A percentile compares a stretch with the other conserved stretches of the same genome.
Evolutionary conservation across 1,284 basidiomycete genomes (phyloP).

Genomic region (Pascua sp.): DNA sequence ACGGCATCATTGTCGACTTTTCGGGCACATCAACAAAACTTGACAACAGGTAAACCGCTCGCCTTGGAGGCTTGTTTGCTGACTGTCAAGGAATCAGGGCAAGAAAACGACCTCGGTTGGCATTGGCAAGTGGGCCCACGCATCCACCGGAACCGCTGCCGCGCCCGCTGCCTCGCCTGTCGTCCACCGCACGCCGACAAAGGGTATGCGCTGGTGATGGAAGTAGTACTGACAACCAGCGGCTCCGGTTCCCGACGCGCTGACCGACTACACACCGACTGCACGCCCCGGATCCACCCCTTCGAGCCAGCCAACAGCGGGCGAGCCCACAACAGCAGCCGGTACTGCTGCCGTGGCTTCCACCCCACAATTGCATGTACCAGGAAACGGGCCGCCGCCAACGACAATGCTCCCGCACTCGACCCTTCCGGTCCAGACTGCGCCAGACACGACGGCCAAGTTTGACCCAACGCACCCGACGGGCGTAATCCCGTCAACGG

Average conservation of each 20-base stretch:
- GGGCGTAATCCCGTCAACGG: constrained; percentile 57
- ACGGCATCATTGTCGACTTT: constrained; percentile 29
- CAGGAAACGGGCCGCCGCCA: constrained; percentile 19
- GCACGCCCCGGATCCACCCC: constrained; percentile 58
- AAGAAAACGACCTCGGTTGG: constrained; percentile 39
- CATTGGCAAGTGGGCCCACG: constrained; percentile 47
- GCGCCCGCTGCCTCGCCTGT: constrained; percentile 22
- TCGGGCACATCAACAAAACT: constrained; percentile 1
- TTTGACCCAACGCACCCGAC: constrained; percentile 63
- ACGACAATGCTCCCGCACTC: constrained; percentile 31
- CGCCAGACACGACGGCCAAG: constrained; percentile 24
- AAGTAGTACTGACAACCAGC: constrained; percentile 16
- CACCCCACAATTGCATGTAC: neutral
- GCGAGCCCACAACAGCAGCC: constrained; percentile 10
- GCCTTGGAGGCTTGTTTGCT: neutral
- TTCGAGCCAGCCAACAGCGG: neutral
- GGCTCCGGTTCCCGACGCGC: constrained; percentile 60
- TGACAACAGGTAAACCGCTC: constrained; percentile 31
- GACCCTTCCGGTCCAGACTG: constrained; percentile 34
- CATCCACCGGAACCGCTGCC: constrained; percentile 31
- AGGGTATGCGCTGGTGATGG: constrained; percentile 18
- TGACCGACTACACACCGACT: constrained; percentile 87
- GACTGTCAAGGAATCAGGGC: neutral
- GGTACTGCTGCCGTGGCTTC: constrained; percentile 36
- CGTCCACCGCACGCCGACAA: constrained; percentile 13